Percentiles rank a stretch among this genome's conserved stretches.
These are phyloP conservation scores for Fusarium guadeloupense DNA, from an alignment of 2,329 filamentous ascomycete species.

Conservation along the genomic window DNA sequence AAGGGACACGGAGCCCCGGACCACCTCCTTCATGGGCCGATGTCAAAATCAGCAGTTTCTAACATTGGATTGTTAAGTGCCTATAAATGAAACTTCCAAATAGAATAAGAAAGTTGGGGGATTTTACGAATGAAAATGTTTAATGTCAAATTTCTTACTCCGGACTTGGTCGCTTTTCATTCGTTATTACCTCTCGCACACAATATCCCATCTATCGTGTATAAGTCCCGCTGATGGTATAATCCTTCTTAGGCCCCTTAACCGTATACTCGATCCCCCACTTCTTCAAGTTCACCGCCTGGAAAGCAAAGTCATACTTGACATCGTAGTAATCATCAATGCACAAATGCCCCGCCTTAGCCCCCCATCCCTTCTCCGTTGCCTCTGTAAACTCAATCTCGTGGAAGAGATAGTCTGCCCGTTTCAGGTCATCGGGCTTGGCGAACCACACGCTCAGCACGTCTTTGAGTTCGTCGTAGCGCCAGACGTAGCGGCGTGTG, in stretches of 20 bases:
- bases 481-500: slow-evolving; percentile 75
- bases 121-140: too few relatives aligned
- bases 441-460: slow-evolving; percentile 78
- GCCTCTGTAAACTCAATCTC: slow-evolving; percentile 67
- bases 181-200: background rate
- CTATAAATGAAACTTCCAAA: too few relatives aligned
- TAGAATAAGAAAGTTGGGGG: too few relatives aligned
- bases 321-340: slow-evolving; percentile 77
- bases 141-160: too few relatives aligned
- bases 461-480: slow-evolving; percentile 70
- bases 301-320: slow-evolving; percentile 72
- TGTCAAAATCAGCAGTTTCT: slow-evolving; percentile 31
- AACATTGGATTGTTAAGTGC: slow-evolving; percentile 7
- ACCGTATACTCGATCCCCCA: slow-evolving; percentile 74
- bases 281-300: slow-evolving; percentile 62
- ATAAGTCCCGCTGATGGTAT: slow-evolving; percentile 67
- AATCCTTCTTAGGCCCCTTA: slow-evolving; percentile 78
- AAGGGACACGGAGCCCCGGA: slow-evolving; percentile 29
- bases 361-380: slow-evolving; percentile 63
- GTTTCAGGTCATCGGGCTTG: slow-evolving; percentile 67
- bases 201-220: slow-evolving; percentile 47
- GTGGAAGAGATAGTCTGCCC: slow-evolving; percentile 79
- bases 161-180: background rate
- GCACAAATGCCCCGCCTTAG: slow-evolving; percentile 75
- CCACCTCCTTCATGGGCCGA: slow-evolving; percentile 25